Base-by-base conservation (phyloP, 331 rosid genomes). In the Malus hybrid region DNA sequence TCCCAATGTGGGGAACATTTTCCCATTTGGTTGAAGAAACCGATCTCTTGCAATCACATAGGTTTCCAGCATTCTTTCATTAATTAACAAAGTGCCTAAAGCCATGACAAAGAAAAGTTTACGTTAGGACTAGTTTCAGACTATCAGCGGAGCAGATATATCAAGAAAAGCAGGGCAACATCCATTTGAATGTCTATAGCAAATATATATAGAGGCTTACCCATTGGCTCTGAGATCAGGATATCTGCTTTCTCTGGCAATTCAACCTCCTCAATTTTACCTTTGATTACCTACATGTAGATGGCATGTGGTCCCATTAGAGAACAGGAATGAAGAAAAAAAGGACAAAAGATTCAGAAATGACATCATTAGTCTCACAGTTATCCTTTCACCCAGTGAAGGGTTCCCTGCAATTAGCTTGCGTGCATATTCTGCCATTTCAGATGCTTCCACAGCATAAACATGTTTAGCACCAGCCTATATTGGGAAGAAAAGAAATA, bases 371-470 rank as follows among this genome's bases (percentile, higher is more conserved):
- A 72, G 71, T 74, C 97, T 84, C 78, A 95, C 99, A 2, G 99
- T 95, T 73, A 95, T 95, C 78, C 99, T 87, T 73, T 90, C 88
- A 79, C 89, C 82, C 67, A 95, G 78, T 16, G 36, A 72, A 62
- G 98, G 97, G 84, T 95, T 95, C 67, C 99, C 99, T 53, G 93
- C 89, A 87, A 95, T 87, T 67, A 95, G 89, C 72, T 83, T 88
- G 20, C 84, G 90, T 6, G 99, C 99, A 77, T 95, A 95, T 71
- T 92, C 98, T 76, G 99, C 96, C 99, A 95, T 95, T 86, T 92
- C 99, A 80, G 99, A 95, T 52, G 99, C 99, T 88, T 95, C 99
- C 82, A 95, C 99, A 6, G 99, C 99, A 82, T 95, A 95, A 79
- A 95, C 99, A 82, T 92, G 99, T 68, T 92, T 95, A 63, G 99